Base-by-base conservation (phyloP, 352 stramenopile species). In the Pythium dissimile region DNA sequence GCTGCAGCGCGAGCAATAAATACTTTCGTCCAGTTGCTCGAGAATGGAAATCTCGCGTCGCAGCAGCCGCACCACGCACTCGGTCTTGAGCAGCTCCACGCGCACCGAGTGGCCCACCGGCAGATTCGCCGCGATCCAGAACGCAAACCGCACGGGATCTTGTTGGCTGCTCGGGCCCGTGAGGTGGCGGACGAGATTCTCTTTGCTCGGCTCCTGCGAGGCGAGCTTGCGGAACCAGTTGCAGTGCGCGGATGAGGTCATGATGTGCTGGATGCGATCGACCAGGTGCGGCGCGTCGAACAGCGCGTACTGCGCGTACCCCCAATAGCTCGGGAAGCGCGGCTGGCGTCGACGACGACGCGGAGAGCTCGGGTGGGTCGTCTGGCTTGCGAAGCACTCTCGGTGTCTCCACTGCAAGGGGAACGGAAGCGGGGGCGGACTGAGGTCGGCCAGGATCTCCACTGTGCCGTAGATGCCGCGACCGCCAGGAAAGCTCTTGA, bases 121-220 rank as follows among this genome's bases (percentile, higher is more conserved):
- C 39, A 94, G 57, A 37, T 92, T 91, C 1, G 68, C 65, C 34
- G 80, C 81, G 7, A 94, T 71, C 85, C 85, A 94, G 45, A 88
- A 89, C 5, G 83, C 81, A 27, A 93, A 94, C 24, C 75, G 65
- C 26, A 80, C 84, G 13, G 83, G 76, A 47, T 92, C 83, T 30
- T 76, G 69, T 30, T 65, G 65, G 20, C 83, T 66, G 42, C 73
- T 47, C 69, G 57, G 42, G 49, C 57, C 66, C 21, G 60, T 62
- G 35, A 66, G 54, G 55, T 58, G 58, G 44, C 46, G 43, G 27
- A 68, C 59, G 15, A 65, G 34, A 20, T 16, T 56, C 13, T 59
- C 58, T 34, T 59, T 54, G 47, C 43, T 47, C 4, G 64, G 47
- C 13, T 63, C 63, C n/a, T 62, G 52, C 0, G 50, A 47, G 20